Evolutionary conservation across 73 alveolate species (phyloP), one percentile per base, ranked within the genome.

Genomic region (Halteria grandinella): DNA sequence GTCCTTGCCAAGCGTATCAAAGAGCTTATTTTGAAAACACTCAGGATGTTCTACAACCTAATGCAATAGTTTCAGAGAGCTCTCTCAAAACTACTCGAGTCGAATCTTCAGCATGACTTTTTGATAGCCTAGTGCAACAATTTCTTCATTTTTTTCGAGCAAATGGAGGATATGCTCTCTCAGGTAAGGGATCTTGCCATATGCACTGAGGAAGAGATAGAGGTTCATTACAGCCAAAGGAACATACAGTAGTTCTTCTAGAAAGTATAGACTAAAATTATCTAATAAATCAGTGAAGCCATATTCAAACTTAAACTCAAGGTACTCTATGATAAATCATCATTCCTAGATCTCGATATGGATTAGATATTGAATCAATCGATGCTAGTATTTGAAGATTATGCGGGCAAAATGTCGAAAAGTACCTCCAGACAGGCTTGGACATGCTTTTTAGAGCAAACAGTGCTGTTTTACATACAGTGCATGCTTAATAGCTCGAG

Each of bases 401-500:
- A 73, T 18, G n/a, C 74, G 31, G 72, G 69, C 49, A 84, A 73
- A 33, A 81, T 86, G 91, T 50, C 79, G 23, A 11, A 39, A 40
- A 53, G 45, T 0, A 62, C 88, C 11, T 23, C 84, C 0, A 58
- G 85, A 37, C 75, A 51, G 48, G 84, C 72, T 0, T 74, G 90
- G 87, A 55, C 79, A 23, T n/a, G 50, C 45, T 58, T 44, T 24
- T 31, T 81, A 31, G 83, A 75, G 51, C 49, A 77, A 47, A 71
- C 95, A 18, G 87, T 69, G 14, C 37, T 71, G 14, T 79, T 78
- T 36, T 75, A 75, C 45, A 75, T 84, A 23, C 74, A 84, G 33
- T 49, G 81, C 60, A 73, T 74, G 87, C 85, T 81, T 18, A 75
- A 81, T n/a, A n/a, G n/a, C n/a, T n/a, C n/a, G n/a, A n/a, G n/a